phyloP scores from a whole-genome alignment of 2,329 filamentous ascomycete genomes.

The Trichoderma lentiforme region DNA sequence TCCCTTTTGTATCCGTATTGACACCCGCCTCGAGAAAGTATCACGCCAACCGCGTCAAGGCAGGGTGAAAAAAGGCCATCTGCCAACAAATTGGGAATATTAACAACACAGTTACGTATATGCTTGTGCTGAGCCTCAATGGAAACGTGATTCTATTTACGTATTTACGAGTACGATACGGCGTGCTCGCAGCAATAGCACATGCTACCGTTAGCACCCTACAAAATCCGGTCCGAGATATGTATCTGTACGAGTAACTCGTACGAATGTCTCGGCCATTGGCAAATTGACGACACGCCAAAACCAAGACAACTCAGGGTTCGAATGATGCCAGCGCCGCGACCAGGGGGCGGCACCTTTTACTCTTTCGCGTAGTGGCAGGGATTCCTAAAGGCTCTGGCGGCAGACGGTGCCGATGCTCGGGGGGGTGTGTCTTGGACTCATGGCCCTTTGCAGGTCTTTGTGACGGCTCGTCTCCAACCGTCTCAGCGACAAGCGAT shows the following conservation, averaged over 20 bases:
- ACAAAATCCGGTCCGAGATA: background rate
- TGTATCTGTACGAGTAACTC: background rate
- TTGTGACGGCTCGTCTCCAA: conserved; percentile 4
- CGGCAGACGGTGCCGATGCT: conserved; percentile 20
- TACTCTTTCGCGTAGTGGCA: conserved; percentile 16
- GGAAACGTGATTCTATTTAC: background rate
- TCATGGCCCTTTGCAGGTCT: background rate
- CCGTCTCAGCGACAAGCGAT: conserved; percentile 3
- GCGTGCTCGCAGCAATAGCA: too few species aligned
- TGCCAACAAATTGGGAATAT: background rate
- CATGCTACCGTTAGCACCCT: background rate
- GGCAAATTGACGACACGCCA: conserved; percentile 5
- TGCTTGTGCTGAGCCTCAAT: background rate
- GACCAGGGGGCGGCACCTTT: conserved; percentile 16
- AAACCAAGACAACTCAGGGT: conserved; percentile 6
- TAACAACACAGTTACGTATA: background rate
- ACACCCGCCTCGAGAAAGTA: background rate
- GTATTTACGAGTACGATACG: background rate
- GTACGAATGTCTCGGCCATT: background rate
- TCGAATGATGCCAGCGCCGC: conserved; percentile 15
- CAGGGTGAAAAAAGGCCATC: background rate
- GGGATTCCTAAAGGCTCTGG: conserved; percentile 12
- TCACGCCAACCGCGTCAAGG: background rate
- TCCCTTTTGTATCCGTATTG: background rate
- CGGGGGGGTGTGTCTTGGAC: conserved; percentile 6